Percentiles rank a stretch among this genome's conserved stretches.
These are phyloP conservation scores for Emiliania huxleyi DNA, from an alignment of 78 protist species.

Conservation along the genomic window DNA sequence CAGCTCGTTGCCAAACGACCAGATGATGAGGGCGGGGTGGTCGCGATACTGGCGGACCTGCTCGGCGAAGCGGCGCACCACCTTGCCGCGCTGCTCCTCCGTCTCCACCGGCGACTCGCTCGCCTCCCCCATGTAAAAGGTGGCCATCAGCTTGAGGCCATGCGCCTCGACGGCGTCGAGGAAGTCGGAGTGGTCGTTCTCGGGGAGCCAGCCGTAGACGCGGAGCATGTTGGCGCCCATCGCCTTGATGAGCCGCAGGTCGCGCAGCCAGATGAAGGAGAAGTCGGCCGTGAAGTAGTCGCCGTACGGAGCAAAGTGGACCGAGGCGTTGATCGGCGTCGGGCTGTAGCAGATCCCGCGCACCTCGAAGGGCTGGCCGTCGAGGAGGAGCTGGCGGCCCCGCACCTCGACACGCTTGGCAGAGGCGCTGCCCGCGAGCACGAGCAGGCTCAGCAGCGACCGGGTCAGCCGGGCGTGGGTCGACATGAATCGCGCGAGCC, in stretches of 20 bases:
- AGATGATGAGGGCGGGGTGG: slow-evolving; percentile 22
- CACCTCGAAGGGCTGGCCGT: not conserved
- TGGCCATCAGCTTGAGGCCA: not conserved
- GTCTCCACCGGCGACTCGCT: not conserved
- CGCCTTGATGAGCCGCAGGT: slow-evolving; percentile 34
- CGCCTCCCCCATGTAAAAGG: slow-evolving; percentile 5
- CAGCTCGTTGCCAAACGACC: slow-evolving; percentile 43
- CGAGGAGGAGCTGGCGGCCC: not conserved
- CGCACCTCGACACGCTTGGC: not conserved
- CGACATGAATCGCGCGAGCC: too few relatives aligned
- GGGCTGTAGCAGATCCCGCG: slow-evolving; percentile 22
- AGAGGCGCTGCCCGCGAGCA: not conserved
- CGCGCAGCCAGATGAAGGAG: slow-evolving; percentile 31
- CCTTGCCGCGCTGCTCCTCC: not conserved
- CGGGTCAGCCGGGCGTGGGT: not conserved
- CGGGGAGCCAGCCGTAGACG: not conserved
- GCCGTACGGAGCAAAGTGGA: slow-evolving; percentile 1
- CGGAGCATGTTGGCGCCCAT: slow-evolving; percentile 36
- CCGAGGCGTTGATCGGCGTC: not conserved
- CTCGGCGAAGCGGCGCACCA: not conserved
- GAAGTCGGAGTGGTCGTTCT: slow-evolving; percentile 5
- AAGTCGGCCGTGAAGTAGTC: slow-evolving; percentile 39
- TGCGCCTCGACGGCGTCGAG: not conserved
- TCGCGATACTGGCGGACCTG: not conserved
- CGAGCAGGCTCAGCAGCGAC: too few relatives aligned